Evolutionary conservation across 108 stramenopile genomes (phyloP), one percentile per base, ranked within the genome.

Genomic region (Schizochytrium sp.): DNA sequence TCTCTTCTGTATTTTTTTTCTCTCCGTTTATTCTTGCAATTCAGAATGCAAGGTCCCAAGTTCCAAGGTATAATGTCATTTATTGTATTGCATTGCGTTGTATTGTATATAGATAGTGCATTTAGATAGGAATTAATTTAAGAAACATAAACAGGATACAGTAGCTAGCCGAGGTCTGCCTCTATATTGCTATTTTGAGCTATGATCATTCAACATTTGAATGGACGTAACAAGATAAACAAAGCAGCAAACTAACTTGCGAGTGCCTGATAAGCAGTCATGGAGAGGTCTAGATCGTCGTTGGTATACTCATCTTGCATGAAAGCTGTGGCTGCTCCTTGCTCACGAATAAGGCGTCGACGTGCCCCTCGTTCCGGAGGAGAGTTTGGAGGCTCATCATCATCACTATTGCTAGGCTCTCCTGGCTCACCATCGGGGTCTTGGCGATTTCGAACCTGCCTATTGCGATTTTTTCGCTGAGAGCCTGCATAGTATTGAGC

Each of bases 261-360:
- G 59, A 69, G 64, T 44, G 44, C 42, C 44, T 69, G 64, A 3
- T 69, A 83, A 5, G 2, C 76, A 40, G 76, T 28, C 76, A 83
- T 83, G 76, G 28, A 2, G 76, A 55, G 53, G 28, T 83, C 76
- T 13, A 55, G 47, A 53, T 83, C 76, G n/a, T 83, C 76, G 76
- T 83, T 83, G 13, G 49, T 83, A 40, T 83, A 83, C 50, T 83
- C 76, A 2, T 83, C 76, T 83, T 83, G 76, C 64, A 40, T 47
- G 15, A 83, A 83, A 40, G 50, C 55, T 56, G 76, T 47, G 10
- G 42, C 64, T 44, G 64, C 64, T 44, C 64, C 64, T 44, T 38
- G 64, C 64, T 69, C 64, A 15, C 64, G 64, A 15, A 69, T 69
- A 1, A 69, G 28, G 0, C 42, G 64, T 38, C 64, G 64, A 7